Evolutionary conservation across 768 basidiomycete species (phyloP).

Genomic region (Plicaturopsis crispa): DNA sequence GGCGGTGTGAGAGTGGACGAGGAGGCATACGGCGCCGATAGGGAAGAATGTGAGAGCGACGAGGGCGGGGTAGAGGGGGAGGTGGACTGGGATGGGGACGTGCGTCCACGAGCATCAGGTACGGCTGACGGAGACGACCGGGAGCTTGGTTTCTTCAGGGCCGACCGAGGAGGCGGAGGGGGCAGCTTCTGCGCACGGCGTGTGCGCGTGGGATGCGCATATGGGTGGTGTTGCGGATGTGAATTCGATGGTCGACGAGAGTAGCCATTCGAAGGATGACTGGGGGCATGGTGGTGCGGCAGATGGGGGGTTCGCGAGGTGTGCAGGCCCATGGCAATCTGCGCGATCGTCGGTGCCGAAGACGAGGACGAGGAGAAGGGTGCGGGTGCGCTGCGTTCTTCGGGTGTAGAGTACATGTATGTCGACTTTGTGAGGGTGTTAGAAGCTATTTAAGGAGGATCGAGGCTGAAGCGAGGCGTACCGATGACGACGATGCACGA

Average conservation of each 20-base stretch:
- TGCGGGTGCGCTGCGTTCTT: conserved; percentile 24
- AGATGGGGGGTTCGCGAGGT: conserved; percentile 71
- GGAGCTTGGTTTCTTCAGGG: conserved; percentile 52
- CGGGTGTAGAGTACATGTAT: conserved; percentile 35
- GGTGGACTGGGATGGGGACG: no score
- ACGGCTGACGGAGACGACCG: no score
- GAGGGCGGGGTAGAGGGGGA: conserved; percentile 30
- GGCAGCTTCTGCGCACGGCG: conserved; percentile 30
- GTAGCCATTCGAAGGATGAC: conserved; percentile 13
- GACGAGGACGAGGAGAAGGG: conserved; percentile 29
- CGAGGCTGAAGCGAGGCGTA: no score
- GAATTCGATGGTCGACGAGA: conserved; percentile 9
- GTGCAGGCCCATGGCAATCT: conserved; percentile 79
- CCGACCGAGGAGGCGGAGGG: conserved; percentile 56
- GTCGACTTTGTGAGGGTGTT: no score
- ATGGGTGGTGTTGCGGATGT: conserved; percentile 21
- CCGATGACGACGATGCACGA: no score
- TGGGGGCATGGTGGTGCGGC: conserved; percentile 29
- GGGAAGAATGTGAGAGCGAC: conserved; percentile 22
- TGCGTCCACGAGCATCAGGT: conserved; percentile 7
- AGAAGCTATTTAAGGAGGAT: no score
- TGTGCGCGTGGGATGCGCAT: conserved; percentile 14
- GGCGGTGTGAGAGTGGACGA: conserved; percentile 42
- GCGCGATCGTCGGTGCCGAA: conserved; percentile 57
- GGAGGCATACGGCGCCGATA: conserved; percentile 30